These are phyloP conservation scores for Nakaseomyces nivariensis DNA, from an alignment of 1,139 yeast genomes.

Conservation along the genomic window DNA sequence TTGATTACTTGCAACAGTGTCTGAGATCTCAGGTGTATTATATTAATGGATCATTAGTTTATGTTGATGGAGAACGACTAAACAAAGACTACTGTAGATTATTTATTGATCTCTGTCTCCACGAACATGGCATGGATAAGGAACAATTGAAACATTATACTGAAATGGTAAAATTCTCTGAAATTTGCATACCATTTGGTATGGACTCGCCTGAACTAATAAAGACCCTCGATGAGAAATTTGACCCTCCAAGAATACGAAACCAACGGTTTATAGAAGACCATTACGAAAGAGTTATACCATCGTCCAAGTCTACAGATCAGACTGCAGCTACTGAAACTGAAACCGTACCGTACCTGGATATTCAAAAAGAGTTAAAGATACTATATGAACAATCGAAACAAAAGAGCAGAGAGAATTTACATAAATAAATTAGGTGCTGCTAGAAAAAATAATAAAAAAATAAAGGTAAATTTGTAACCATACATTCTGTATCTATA, in stretches of 20 bases:
- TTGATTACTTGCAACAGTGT: constrained; percentile 18
- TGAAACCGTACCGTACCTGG: not conserved
- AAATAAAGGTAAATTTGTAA: too few species aligned
- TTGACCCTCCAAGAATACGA: constrained; percentile 9
- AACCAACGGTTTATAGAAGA: not conserved
- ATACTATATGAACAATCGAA: not conserved
- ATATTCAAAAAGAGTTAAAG: not conserved
- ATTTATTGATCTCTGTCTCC: not conserved
- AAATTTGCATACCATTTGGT: constrained; percentile 39
- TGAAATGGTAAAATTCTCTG: constrained; percentile 28
- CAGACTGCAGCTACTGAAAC: too few species aligned
- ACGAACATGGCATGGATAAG: not conserved
- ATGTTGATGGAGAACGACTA: constrained; percentile 7
- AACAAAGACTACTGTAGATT: not conserved
- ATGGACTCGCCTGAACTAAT: constrained; percentile 47
- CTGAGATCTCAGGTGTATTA: constrained; percentile 13
- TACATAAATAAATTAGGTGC: not conserved
- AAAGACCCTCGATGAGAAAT: constrained; percentile 33
- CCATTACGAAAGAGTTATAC: not conserved
- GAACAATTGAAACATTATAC: constrained; percentile 3
- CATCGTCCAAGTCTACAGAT: not conserved
- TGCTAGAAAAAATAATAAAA: too few species aligned
- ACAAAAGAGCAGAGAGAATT: not conserved
- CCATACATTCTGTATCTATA: too few species aligned
- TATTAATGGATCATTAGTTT: constrained; percentile 10